Conservation (phyloP, 129 eudicot species). For the Smallanthus sonchifolius region DNA sequence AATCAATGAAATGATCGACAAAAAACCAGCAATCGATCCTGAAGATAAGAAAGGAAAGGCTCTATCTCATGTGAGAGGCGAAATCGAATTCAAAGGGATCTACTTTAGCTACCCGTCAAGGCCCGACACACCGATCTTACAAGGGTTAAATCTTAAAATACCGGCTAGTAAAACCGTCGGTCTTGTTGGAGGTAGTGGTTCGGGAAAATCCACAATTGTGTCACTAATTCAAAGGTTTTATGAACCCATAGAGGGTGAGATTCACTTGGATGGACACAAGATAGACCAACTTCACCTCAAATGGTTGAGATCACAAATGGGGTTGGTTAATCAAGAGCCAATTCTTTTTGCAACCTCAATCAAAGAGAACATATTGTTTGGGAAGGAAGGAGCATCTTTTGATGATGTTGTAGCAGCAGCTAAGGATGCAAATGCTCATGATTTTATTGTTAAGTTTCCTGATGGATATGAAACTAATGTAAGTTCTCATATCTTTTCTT, state of each 20-base stretch:
- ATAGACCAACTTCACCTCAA: conserved; percentile 62
- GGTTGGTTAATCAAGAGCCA: conserved; percentile 80
- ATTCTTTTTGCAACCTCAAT: conserved; percentile 73
- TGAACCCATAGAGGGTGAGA: conserved; percentile 67
- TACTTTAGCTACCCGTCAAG: conserved; percentile 70
- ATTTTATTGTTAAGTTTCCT: conserved; percentile 58
- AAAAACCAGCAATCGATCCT: conserved; percentile 40
- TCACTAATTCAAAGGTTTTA: conserved; percentile 64
- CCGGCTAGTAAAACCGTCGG: conserved; percentile 58
- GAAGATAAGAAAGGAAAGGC: conserved; percentile 72
- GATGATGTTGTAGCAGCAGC: conserved; percentile 61
- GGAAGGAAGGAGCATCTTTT: conserved; percentile 60
- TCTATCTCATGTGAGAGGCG: conserved; percentile 57
- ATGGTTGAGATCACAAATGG: conserved; percentile 80
- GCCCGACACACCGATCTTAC: conserved; percentile 61
- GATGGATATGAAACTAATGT: conserved; percentile 73
- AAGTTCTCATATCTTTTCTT: conserved; percentile 1
- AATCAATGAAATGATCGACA: conserved; percentile 60
- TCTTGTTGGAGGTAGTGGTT: conserved; percentile 76
- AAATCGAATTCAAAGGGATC: conserved; percentile 56
- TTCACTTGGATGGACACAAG: conserved; percentile 54
- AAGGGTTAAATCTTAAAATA: conserved; percentile 51
- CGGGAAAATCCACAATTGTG: conserved; percentile 64
- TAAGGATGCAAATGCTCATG: conserved; percentile 71
- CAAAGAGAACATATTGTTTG: conserved; percentile 69